Percentiles rank a stretch among this genome's conserved stretches.
Conservation (phyloP, 177 flowering plant species). For the Vitis hybrid region DNA sequence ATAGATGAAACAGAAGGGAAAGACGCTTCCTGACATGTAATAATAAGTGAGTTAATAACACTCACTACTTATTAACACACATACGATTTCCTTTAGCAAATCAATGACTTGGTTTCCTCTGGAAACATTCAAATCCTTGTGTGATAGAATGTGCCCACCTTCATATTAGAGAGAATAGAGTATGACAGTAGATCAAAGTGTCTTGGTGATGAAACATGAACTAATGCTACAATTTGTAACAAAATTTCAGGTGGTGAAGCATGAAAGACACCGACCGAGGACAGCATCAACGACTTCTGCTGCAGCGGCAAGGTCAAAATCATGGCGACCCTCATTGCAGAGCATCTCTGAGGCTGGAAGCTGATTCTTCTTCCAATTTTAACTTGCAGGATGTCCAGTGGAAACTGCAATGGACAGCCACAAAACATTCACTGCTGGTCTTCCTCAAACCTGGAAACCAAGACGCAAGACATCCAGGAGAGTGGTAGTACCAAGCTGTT, state of each 20-base stretch:
- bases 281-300: conserved; percentile 25
- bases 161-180: no score
- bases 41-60: no score
- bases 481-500: neutral
- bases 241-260: conserved; percentile 46
- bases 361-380: conserved; percentile 28
- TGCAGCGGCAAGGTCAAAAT: conserved; percentile 40
- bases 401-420: neutral
- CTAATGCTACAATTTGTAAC: no score
- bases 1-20: no score
- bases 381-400: neutral
- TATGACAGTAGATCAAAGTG: no score
- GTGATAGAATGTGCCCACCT: no score
- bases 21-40: no score
- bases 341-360: conserved; percentile 80
- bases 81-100: no score
- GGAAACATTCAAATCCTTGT: no score
- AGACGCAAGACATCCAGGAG: conserved; percentile 3
- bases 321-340: conserved; percentile 88
- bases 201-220: no score
- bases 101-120: no score
- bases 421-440: conserved; percentile 7
- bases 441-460: conserved; percentile 1
- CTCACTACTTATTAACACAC: no score
- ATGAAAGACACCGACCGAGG: conserved; percentile 51